phyloP scores from a whole-genome alignment of 1,284 basidiomycete species.

The Austroboletus novae-zelandiae region DNA sequence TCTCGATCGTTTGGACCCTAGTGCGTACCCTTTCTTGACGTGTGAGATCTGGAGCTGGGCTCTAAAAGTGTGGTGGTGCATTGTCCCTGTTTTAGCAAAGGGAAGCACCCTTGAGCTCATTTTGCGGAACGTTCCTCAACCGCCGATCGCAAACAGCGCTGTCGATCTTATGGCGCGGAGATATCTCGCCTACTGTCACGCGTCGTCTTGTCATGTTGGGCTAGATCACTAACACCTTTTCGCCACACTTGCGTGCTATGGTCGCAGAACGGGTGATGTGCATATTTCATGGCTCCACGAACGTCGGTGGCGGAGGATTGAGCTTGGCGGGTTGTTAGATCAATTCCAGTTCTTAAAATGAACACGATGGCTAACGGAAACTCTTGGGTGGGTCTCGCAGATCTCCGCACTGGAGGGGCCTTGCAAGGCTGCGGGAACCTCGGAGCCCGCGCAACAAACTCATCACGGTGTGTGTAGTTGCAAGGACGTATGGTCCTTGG shows the following conservation, averaged over 20 bases:
- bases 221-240: background rate
- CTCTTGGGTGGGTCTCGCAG: background rate
- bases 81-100: background rate
- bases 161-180: background rate
- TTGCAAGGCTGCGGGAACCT: background rate
- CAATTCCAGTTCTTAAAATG: background rate
- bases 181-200: background rate
- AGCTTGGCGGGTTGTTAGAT: too few species aligned
- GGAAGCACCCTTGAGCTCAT: background rate
- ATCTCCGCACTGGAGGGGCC: too few species aligned
- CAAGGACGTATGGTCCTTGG: background rate
- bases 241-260: background rate
- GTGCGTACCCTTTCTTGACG: background rate
- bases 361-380: background rate
- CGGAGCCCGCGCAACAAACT: background rate
- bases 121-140: background rate
- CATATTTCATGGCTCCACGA: too few species aligned
- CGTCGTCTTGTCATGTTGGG: background rate
- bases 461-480: background rate
- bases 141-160: background rate
- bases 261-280: background rate
- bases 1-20: slow-evolving; percentile 1
- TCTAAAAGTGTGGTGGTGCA: background rate
- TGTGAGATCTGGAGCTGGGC: background rate
- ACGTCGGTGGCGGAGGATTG: background rate